Percentiles rank a stretch among this genome's conserved stretches.
These are phyloP conservation scores for Syncephalastrum contaminatum DNA, from an alignment of 371 early-diverging fungal genomes.

Conservation along the genomic window DNA sequence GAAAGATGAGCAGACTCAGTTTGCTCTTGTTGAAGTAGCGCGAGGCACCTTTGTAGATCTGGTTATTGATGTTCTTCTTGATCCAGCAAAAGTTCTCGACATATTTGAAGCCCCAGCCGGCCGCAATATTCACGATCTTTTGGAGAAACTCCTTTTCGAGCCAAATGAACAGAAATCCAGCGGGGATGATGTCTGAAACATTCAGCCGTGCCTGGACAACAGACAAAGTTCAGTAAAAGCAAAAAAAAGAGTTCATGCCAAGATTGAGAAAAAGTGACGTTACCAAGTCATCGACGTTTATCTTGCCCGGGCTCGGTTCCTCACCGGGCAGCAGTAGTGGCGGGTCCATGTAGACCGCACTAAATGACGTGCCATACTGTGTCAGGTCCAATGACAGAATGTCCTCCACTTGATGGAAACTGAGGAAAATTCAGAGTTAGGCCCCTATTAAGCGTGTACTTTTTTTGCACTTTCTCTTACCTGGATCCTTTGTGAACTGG, in stretches of 20 bases:
- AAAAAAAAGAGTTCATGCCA: too few species aligned
- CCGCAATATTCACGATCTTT: conserved; percentile 68
- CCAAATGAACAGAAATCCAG: conserved; percentile 92
- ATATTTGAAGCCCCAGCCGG: conserved; percentile 88
- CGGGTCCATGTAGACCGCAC: conserved; percentile 90
- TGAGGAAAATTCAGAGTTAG: conserved; percentile 7
- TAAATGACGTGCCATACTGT: conserved; percentile 67
- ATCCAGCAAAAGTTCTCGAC: conserved; percentile 97
- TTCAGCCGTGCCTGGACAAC: conserved; percentile 43
- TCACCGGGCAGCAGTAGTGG: conserved; percentile 78
- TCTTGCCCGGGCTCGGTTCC: conserved; percentile 63
- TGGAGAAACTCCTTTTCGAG: conserved; percentile 86
- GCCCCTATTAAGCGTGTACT: too few species aligned
- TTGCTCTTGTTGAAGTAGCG: conserved; percentile 83
- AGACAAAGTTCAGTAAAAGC: not conserved
- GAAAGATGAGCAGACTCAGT: conserved; percentile 83
- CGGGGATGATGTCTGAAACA: conserved; percentile 62
- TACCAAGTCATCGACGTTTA: conserved; percentile 68
- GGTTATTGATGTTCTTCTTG: conserved; percentile 79
- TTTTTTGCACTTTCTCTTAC: not conserved
- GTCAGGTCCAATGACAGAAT: conserved; percentile 49
- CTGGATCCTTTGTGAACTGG: too few species aligned
- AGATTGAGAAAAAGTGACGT: not conserved
- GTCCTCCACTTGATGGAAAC: conserved; percentile 36
- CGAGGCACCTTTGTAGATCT: conserved; percentile 64